Percentiles rank a stretch among this genome's conserved stretches.
Evolutionary conservation across 2,329 filamentous ascomycete genomes (phyloP).

Genomic region (Monosporascus sp.): DNA sequence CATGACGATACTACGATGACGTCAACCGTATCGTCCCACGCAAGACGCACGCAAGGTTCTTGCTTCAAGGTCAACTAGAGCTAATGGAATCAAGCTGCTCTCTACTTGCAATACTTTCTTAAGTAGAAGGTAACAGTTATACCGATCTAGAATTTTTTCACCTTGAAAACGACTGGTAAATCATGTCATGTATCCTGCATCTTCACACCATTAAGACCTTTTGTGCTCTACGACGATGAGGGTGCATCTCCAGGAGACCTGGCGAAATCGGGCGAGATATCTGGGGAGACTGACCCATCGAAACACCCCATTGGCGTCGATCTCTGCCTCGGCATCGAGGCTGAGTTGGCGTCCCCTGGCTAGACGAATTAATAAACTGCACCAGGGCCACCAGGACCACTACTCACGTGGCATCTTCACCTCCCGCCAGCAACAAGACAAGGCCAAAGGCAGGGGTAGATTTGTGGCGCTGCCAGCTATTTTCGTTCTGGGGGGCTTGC

Average conservation of each 20-base stretch:
- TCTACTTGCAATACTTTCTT: too few species aligned
- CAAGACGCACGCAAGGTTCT: not conserved
- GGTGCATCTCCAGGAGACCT: conserved; percentile 13
- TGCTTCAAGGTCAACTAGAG: not conserved
- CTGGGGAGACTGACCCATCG: conserved; percentile 9
- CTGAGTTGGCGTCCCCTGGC: not conserved
- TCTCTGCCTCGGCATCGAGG: conserved; percentile 5
- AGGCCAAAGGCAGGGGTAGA: conserved; percentile 22
- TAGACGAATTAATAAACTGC: conserved; percentile 1
- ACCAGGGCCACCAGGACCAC: conserved; percentile 10
- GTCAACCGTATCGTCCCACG: conserved; percentile 11
- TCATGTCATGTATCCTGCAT: conserved; percentile 10
- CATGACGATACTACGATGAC: conserved; percentile 1
- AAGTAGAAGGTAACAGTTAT: not conserved
- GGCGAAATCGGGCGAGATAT: conserved; percentile 6
- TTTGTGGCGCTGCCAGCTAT: conserved; percentile 24
- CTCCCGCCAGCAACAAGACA: conserved; percentile 11
- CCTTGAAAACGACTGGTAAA: conserved; percentile 1
- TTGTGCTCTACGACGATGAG: conserved; percentile 9
- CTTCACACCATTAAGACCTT: conserved; percentile 6
- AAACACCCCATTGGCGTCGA: conserved; percentile 8
- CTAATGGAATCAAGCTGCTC: not conserved
- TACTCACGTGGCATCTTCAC: conserved; percentile 23
- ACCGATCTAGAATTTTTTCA: not conserved
- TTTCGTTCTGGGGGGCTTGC: conserved; percentile 29